Base-by-base conservation (phyloP, 2,329 filamentous ascomycete species). In the Monilinia fructicola region DNA sequence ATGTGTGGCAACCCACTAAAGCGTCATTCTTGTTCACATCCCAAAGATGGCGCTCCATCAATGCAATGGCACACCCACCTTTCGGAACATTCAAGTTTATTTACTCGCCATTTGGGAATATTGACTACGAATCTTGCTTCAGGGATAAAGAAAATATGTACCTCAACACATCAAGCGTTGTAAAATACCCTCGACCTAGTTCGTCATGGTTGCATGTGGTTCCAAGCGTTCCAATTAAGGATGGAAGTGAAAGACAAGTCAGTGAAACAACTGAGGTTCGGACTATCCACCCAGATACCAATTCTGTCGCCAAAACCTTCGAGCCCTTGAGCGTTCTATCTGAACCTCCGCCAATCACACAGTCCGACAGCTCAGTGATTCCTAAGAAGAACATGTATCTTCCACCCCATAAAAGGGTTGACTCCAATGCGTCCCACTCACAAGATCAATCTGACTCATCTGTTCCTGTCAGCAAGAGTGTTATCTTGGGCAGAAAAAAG, bases 201-300 rank as follows among this genome's bases (percentile, higher is more conserved):
- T 12, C 6, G 9, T 50, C 56, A 26, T 60, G 42, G 42, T 21
- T 60, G 7, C 21, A 60, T 26, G 56, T 35, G 16, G 16, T 38
- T 2, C 44, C 42, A 23, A 9, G 35, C 0, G 0, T 6, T 18
- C 9, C 21, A 5, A 7, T 5, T 1, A 6, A 16, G 21, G 5
- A 6, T 14, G 4, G 9, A 21, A 46, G 26, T 10, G 55, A 46
- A n/a, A 58, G 23, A 0, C 23, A 44, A 2, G 31, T 18, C 1
- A 21, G 28, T 18, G 28, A 28, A 31, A 7, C 26, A 0, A 31
- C 18, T 31, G 38, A 28, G 2, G 4, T 14, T 9, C 40, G 6
- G 0, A 1, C 4, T 23, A 14, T 9, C 0, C 1, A 46, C 4
- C 5, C 18, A 0, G 4, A 21, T 7, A 12, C 2, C 9, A 44